Base-by-base conservation (phyloP, 139 green algal genomes). In the Asterochloris sp. region DNA sequence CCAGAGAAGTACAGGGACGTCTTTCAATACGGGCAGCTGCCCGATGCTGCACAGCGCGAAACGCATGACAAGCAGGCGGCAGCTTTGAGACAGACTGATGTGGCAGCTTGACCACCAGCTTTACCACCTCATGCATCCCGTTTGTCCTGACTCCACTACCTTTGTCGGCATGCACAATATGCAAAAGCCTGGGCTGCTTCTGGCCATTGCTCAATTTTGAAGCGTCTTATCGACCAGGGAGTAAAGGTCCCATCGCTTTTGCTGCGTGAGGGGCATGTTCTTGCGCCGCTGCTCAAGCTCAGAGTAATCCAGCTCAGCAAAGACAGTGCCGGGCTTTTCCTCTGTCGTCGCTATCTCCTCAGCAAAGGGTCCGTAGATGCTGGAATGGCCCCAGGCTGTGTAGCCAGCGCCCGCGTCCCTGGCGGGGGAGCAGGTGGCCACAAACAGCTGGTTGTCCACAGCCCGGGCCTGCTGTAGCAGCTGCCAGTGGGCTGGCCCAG, bases 371-470 rank as follows among this genome's bases (percentile, higher is more conserved):
- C 90, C 90, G 23, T 96, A 86, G 9, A 91, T 87, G 1, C 89
- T 96, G 28, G 86, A 91, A 82, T 98, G 95, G 12, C 94, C 95
- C 91, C 93, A 97, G 0, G 95, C 94, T 76, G 91, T 87, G 82
- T 94, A 94, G 19, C 76, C 83, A 17, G 88, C 87, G 26, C 88
- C 85, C 10, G 87, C 84, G 84, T 95, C 90, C 12, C 96, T 86
- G 6, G 96, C 93, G 0, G 96, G 96, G 0, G 95, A 98, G 91
- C 96, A 98, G 12, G 88, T 91, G 63, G 89, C 92, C 27, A 99
- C 94, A 84, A 96, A 99, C 13, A 98, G 69, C 87, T 99, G 96
- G 83, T 98, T 97, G 83, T 99, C 96, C 8, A 98, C 93, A 1
- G 96, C 96, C 8, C 96, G 87, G 17, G 94, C 94, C 61, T 87